Base-by-base conservation (phyloP, 495 filamentous ascomycete genomes). In the Penicillium manginii region DNA sequence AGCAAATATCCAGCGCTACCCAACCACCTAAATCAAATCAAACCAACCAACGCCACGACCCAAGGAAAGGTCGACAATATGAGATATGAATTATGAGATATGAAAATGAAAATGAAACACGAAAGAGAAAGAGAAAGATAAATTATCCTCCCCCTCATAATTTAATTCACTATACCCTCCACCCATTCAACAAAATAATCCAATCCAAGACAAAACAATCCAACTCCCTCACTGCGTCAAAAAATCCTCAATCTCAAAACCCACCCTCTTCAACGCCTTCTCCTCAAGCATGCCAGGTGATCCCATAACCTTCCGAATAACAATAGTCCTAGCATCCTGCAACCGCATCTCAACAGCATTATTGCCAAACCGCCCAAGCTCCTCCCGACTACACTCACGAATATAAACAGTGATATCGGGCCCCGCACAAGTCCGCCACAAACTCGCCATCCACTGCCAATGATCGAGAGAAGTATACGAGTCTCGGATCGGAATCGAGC, bases 371-470 rank as follows among this genome's bases (percentile, higher is more conserved):
- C 72, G 68, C 6, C 73, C 78, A 42, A 81, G 50, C 58, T 82
- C 85, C 46, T 82, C 79, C 40, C 67, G 72, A n/a, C 66, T 58
- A 48, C 74, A 75, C 18, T 76, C 73, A 18, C 75, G 67, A 29
- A 79, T 68, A 60, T 74, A 93, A 19, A 98, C 83, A 0, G 91
- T 96, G 58, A 97, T 79, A 73, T 98, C 94, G 0, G 93, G 84
- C 0, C 91, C 92, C 0, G 93, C 83, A 52, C 91, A 89, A 2
- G 90, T 89, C 2, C 93, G 87, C 93, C 93, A 98, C 3, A 97
- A 81, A 50, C 90, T 94, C 26, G 93, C 94, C 79, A 93, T 91
- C 94, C 94, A 97, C 73, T 97, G 92, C 94, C 94, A 98, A 69
- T 98, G 94, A 66, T 98, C 92, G 29, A 91, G 78, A 0, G 91